A percentile compares a stretch with the other conserved stretches of the same genome.
Evolutionary conservation across 352 stramenopile species (phyloP).

Genomic region (Pythium phragmitis): DNA sequence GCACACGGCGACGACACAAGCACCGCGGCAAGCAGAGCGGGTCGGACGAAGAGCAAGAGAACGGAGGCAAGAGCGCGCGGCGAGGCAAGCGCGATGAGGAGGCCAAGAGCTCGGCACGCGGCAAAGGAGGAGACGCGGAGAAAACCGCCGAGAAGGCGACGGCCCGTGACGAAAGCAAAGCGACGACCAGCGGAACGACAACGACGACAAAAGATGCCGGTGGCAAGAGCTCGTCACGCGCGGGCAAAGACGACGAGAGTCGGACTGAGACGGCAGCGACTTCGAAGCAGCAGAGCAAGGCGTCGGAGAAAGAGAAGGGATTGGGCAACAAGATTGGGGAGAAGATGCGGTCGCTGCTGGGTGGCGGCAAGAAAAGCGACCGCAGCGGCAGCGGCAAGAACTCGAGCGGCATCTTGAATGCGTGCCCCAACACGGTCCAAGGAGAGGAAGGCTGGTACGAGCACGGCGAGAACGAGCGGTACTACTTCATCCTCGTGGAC

Average conservation of each 20-base stretch:
- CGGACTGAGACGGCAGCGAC: constrained; percentile 31
- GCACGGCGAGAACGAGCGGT: constrained; percentile 83
- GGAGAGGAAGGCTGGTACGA: constrained; percentile 88
- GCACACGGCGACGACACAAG: constrained; percentile 33
- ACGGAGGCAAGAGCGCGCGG: constrained; percentile 7
- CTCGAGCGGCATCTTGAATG: constrained; percentile 80
- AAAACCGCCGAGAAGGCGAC: constrained; percentile 27
- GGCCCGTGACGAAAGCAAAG: constrained; percentile 18
- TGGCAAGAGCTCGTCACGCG: constrained; percentile 14
- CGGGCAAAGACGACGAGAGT: constrained; percentile 53
- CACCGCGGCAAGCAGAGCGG: constrained; percentile 29
- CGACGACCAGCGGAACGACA: constrained; percentile 7
- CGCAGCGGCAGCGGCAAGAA: constrained; percentile 44
- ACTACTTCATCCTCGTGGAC: constrained; percentile 84
- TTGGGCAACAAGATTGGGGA: constrained; percentile 79
- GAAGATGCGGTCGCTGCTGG: constrained; percentile 79
- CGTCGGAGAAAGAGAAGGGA: constrained; percentile 11
- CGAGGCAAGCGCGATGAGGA: constrained; percentile 41
- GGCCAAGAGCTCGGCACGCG: constrained; percentile 18
- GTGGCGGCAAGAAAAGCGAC: constrained; percentile 70
- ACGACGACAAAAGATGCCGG: constrained; percentile 16
- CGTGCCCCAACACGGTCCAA: constrained; percentile 72
- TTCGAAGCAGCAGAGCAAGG: constrained; percentile 24
- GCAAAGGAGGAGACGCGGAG: constrained; percentile 3
- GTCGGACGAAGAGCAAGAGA: constrained; percentile 27